These are phyloP conservation scores for Beverwykella pulmonaria DNA, from an alignment of 495 filamentous ascomycete species.

Conservation along the genomic window DNA sequence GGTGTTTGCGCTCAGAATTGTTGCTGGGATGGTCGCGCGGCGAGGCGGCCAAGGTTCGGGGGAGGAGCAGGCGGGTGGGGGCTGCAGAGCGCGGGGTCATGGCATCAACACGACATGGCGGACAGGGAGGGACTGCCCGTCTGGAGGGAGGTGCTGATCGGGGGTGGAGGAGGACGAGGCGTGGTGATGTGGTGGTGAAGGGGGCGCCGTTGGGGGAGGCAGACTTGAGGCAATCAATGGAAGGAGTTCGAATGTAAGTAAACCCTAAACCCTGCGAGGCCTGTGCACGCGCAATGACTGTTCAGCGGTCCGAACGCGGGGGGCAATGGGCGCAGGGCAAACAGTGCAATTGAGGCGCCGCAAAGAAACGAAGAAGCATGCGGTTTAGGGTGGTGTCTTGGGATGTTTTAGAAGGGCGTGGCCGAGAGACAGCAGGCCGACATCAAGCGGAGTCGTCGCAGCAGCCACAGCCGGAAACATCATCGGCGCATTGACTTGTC, in stretches of 20 bases:
- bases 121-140: slow-evolving; percentile 11
- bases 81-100: slow-evolving; percentile 8
- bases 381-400: neutral
- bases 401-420: too few relatives aligned
- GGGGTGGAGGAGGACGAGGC: neutral
- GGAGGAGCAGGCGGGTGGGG: slow-evolving; percentile 7
- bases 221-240: slow-evolving; percentile 12
- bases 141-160: neutral
- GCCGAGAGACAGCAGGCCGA: neutral
- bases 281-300: neutral
- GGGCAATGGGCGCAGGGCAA: neutral
- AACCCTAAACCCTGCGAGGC: neutral
- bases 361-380: neutral
- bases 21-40: slow-evolving; percentile 21
- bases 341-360: slow-evolving; percentile 7
- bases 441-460: neutral
- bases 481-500: too few relatives aligned
- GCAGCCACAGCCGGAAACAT: too few relatives aligned
- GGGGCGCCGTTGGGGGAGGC: neutral
- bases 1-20: slow-evolving; percentile 1
- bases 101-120: slow-evolving; percentile 22
- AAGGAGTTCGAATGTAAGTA: slow-evolving; percentile 20
- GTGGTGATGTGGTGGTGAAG: slow-evolving; percentile 7
- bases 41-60: slow-evolving; percentile 1
- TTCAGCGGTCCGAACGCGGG: neutral